Evolutionary conservation across 2,329 filamentous ascomycete genomes (phyloP), one percentile per base, ranked within the genome.

Genomic region (Malbranchea cinnamomea): DNA sequence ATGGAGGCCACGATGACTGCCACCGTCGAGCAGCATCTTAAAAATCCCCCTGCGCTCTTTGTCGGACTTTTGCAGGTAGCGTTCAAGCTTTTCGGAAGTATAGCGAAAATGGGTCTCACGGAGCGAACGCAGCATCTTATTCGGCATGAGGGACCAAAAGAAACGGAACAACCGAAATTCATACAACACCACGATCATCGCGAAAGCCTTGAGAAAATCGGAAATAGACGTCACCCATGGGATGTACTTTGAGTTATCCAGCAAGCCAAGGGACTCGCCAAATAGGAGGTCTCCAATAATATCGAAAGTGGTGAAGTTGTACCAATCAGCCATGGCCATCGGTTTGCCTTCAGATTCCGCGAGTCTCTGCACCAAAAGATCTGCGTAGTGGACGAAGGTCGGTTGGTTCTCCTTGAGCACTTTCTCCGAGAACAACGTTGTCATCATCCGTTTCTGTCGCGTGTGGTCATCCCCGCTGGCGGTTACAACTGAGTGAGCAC

Each of bases 401-500:
- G 41, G 32, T 30, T 57, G 56, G 33, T 60, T 59, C 8, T 52
- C 49, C 4, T 42, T 41, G 10, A 65, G 30, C 2, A 54, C 52
- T 26, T 49, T 51, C 24, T 62, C 59, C 0, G 58, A 59, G 36
- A 64, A 63, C 0, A 52, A 56, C 32, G 54, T 49, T 0, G 50
- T 42, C 5, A 63, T 32, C 2, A 51, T 35, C 0, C 47, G 41
- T 12, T 57, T 48, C 14, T 44, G 33, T 3, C 43, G 37, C 7
- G 35, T 28, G 30, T 55, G 51, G 26, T 42, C 35, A 15, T 37
- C 39, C 28, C 40, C 41, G 19, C 39, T 30, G 22, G 35, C 29
- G 14, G 27, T 37, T 6, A 47, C 31, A 17, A 47, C 37, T 17
- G 30, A 29, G 11, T 20, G 19, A 17, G 26, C 30, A 5, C 34